Percentiles rank a stretch among this genome's conserved stretches.
phyloP scores from a whole-genome alignment of 129 eudicot genomes.

The Artemisia tridentata region DNA sequence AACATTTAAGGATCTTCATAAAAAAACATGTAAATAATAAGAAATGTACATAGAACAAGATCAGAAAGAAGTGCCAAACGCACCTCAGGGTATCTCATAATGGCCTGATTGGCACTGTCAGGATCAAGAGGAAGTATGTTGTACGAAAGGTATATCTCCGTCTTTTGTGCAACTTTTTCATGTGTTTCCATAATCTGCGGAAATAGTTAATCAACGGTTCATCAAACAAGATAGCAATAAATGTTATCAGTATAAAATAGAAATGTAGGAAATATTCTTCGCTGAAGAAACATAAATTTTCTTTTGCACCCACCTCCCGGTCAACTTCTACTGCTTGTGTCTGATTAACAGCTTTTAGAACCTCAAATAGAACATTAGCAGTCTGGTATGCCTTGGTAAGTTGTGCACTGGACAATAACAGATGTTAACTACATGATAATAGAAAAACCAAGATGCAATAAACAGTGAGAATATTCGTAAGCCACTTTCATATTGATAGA shows the following conservation, averaged over 20 bases:
- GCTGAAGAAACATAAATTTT: not conserved
- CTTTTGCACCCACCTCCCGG: conserved; percentile 61
- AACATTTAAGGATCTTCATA: conserved; percentile 5
- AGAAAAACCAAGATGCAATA: not conserved
- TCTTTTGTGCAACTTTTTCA: conserved; percentile 94
- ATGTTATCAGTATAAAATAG: not conserved
- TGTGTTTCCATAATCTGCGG: conserved; percentile 89
- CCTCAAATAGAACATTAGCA: conserved; percentile 98
- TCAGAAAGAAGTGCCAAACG: not conserved
- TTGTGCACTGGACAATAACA: conserved; percentile 68
- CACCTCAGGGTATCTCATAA: conserved; percentile 98
- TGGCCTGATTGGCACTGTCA: conserved; percentile 97
- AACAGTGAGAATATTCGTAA: conserved; percentile 3
- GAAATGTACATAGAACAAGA: not conserved
- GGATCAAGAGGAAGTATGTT: conserved; percentile 98
- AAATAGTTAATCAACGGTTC: not conserved
- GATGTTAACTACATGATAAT: conserved; percentile 8
- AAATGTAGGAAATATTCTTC: not conserved
- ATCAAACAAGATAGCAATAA: not conserved
- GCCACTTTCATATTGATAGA: not conserved
- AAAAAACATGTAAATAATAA: not conserved
- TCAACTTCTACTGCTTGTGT: conserved; percentile 97
- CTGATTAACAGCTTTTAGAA: conserved; percentile 88
- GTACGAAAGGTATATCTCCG: conserved; percentile 84
- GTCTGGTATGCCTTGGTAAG: conserved; percentile 97